These are phyloP conservation scores for Boletus rubroflammeus DNA, from an alignment of 768 basidiomycete species.

Conservation along the genomic window DNA sequence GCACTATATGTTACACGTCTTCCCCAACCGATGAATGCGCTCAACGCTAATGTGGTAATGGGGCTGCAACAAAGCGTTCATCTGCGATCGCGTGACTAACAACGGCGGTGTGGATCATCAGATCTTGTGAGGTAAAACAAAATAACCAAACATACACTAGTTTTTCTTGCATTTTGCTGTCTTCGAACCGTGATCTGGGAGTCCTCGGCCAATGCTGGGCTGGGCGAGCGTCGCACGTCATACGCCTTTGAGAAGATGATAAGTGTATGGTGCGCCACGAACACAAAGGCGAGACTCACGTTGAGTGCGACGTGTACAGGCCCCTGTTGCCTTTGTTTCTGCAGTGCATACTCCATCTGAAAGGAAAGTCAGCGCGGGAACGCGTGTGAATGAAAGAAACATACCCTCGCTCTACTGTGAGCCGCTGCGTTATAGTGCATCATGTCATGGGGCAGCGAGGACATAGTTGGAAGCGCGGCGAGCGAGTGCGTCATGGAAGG, in stretches of 20 bases:
- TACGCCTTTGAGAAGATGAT: constrained; percentile 20
- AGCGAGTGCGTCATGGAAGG: constrained; percentile 34
- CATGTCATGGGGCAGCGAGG: constrained; percentile 30
- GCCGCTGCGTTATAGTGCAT: constrained; percentile 29
- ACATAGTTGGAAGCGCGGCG: constrained; percentile 30
- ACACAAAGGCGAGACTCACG: constrained; percentile 14
- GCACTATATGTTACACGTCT: constrained; percentile 10
- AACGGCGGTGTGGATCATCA: constrained; percentile 16
- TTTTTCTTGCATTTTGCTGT: constrained; percentile 25
- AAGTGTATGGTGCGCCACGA: constrained; percentile 1
- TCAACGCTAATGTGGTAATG: constrained; percentile 19
- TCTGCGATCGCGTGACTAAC: constrained; percentile 31
- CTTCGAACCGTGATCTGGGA: constrained; percentile 32
- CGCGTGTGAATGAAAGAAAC: neutral
- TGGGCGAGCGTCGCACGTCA: constrained; percentile 30
- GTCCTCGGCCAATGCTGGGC: constrained; percentile 31
- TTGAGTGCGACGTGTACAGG: constrained; percentile 21
- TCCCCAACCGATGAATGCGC: constrained; percentile 19
- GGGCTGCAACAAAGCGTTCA: constrained; percentile 14
- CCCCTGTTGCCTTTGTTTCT: constrained; percentile 31
- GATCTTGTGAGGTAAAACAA: neutral
- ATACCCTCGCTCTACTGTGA: constrained; percentile 30
- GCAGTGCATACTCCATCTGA: constrained; percentile 33
- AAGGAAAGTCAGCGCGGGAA: constrained; percentile 4
- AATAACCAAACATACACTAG: constrained; percentile 12